phyloP scores from a whole-genome alignment of 2,329 filamentous ascomycete species.

The Penicillium freii region DNA sequence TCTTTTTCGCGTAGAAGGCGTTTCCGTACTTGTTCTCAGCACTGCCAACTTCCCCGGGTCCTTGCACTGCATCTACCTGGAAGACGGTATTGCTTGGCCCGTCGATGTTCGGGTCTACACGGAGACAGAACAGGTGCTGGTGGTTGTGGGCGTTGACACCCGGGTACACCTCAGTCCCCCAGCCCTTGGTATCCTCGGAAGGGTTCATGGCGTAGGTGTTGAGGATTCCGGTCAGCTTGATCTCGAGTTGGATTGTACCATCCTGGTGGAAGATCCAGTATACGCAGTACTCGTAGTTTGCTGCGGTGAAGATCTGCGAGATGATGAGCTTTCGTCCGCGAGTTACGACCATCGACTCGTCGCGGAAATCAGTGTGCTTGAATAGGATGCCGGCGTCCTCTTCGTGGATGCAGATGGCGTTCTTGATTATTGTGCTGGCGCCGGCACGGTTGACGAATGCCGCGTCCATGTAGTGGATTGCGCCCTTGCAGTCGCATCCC shows the following conservation, averaged over 20 bases:
- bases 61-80: slow-evolving; percentile 71
- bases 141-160: slow-evolving; percentile 94
- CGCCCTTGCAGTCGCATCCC: slow-evolving; percentile 48
- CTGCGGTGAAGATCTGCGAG: slow-evolving; percentile 90
- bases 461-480: slow-evolving; percentile 88
- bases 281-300: slow-evolving; percentile 89
- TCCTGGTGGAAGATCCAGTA: slow-evolving; percentile 94
- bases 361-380: slow-evolving; percentile 92
- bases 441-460: slow-evolving; percentile 78
- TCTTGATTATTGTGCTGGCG: slow-evolving; percentile 77
- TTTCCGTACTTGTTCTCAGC: slow-evolving; percentile 85
- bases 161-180: slow-evolving; percentile 89
- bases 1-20: slow-evolving; percentile 82
- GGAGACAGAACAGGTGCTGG: slow-evolving; percentile 90
- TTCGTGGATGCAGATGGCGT: slow-evolving; percentile 93
- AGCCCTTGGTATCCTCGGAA: slow-evolving; percentile 77
- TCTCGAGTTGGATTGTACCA: slow-evolving; percentile 85
- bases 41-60: slow-evolving; percentile 73
- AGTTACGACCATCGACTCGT: slow-evolving; percentile 82
- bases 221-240: slow-evolving; percentile 86
- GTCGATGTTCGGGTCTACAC: slow-evolving; percentile 83
- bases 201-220: slow-evolving; percentile 84
- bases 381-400: slow-evolving; percentile 89
- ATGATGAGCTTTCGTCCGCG: slow-evolving; percentile 81
- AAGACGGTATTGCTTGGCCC: slow-evolving; percentile 82